phyloP scores from a whole-genome alignment of 2,329 filamentous ascomycete genomes.

The Huntiella decipiens region DNA sequence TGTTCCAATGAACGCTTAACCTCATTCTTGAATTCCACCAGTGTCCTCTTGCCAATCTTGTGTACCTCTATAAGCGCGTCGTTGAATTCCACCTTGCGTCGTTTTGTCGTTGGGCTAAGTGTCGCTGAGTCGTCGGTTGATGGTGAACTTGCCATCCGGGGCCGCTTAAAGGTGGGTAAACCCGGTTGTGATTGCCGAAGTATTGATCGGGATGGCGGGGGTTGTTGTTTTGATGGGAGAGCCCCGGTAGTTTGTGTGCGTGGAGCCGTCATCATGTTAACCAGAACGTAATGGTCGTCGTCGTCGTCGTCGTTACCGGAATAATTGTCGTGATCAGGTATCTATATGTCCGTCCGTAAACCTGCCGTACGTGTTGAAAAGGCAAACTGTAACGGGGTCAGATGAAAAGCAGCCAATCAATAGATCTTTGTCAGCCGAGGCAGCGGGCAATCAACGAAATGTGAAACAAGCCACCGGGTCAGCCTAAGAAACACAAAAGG shows the following conservation, averaged over 20 bases:
- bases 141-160: conserved; percentile 14
- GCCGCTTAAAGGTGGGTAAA: conserved; percentile 7
- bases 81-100: conserved; percentile 39
- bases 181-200: conserved; percentile 23
- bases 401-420: no score
- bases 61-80: conserved; percentile 37
- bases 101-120: conserved; percentile 28
- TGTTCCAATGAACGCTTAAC: conserved; percentile 36
- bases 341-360: no score
- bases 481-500: no score
- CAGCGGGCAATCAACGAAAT: no score
- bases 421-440: no score
- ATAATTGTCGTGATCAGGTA: no score
- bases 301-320: no score
- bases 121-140: conserved; percentile 22
- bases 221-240: conserved; percentile 11
- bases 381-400: no score
- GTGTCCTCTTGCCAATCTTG: conserved; percentile 31
- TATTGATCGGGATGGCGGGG: conserved; percentile 33
- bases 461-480: no score
- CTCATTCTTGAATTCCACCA: conserved; percentile 36
- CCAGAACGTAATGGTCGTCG: neutral
- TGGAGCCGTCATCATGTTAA: conserved; percentile 6
- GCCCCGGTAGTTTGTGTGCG: neutral
- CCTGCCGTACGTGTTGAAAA: no score